Conservation (phyloP, 768 basidiomycete genomes). For the Mycena galopus region DNA sequence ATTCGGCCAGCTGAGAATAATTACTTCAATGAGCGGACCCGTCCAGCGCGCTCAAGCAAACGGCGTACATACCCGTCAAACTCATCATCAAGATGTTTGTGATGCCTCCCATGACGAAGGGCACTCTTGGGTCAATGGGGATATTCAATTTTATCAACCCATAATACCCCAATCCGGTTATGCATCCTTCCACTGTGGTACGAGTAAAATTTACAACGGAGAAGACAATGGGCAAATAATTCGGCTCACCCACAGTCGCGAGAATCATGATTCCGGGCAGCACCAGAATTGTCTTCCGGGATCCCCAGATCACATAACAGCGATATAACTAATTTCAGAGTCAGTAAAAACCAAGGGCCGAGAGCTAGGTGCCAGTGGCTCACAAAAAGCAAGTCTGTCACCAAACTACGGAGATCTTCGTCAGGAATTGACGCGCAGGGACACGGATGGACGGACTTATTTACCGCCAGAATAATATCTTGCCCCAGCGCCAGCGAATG, state of each 20-base stretch:
- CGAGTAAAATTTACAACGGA: not conserved
- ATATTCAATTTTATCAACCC: not conserved
- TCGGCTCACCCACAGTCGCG: slow-evolving; percentile 5
- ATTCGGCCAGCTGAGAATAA: slow-evolving; percentile 14
- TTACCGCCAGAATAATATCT: slow-evolving; percentile 17
- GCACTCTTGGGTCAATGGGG: slow-evolving; percentile 10
- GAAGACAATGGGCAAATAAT: not conserved
- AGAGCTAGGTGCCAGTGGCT: no score
- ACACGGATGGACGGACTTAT: slow-evolving; percentile 7
- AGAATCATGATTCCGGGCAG: not conserved
- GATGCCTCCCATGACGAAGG: slow-evolving; percentile 14
- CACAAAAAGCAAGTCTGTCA: slow-evolving; percentile 24
- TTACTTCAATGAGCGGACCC: not conserved
- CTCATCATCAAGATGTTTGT: slow-evolving; percentile 16
- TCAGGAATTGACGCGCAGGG: not conserved
- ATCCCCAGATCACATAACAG: slow-evolving; percentile 28
- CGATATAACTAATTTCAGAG: slow-evolving; percentile 6
- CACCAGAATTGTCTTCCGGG: slow-evolving; percentile 3
- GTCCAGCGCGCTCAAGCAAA: no score
- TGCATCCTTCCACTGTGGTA: slow-evolving; percentile 6
- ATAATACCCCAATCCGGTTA: slow-evolving; percentile 6
- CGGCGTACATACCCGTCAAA: slow-evolving; percentile 13
- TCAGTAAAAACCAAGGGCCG: not conserved
- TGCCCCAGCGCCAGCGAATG: slow-evolving; percentile 13
- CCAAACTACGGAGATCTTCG: not conserved